Evolutionary conservation across 2,329 filamentous ascomycete genomes (phyloP).

Genomic region (Setomelanomma holmii): DNA sequence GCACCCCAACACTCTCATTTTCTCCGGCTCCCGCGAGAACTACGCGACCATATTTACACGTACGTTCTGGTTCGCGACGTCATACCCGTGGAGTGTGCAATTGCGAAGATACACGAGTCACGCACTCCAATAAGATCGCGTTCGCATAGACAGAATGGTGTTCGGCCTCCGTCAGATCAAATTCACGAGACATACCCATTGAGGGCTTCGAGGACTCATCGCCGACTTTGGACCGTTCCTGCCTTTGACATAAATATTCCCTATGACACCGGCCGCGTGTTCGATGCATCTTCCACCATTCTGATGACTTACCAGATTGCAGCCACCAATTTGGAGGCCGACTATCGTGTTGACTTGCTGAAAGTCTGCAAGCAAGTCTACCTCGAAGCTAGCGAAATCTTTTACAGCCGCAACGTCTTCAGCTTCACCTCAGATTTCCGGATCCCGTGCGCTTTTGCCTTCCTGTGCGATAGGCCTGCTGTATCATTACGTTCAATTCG

Average conservation of each 20-base stretch:
- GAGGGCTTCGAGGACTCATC: constrained; percentile 7
- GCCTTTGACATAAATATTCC: constrained; percentile 22
- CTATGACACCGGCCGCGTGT: constrained; percentile 7
- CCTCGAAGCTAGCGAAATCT: constrained; percentile 26
- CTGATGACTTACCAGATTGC: constrained; percentile 31
- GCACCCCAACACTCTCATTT: constrained; percentile 7
- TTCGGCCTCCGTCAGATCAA: constrained; percentile 2
- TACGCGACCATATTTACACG: constrained; percentile 30
- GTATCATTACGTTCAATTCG: constrained; percentile 18
- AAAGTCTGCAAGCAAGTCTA: constrained; percentile 30
- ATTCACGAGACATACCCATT: constrained; percentile 15
- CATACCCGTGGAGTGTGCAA: constrained; percentile 22
- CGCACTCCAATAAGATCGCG: neutral
- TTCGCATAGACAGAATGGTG: constrained; percentile 3
- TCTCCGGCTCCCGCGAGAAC: constrained; percentile 25
- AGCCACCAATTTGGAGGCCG: neutral
- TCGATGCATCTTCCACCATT: constrained; percentile 14
- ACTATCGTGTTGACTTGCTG: constrained; percentile 17
- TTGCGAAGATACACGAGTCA: constrained; percentile 1
- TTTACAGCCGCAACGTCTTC: constrained; percentile 34
- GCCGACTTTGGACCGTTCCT: constrained; percentile 24
- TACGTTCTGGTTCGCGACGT: constrained; percentile 21
- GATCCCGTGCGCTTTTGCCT: constrained; percentile 31
- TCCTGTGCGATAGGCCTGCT: constrained; percentile 28
- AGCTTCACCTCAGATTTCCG: constrained; percentile 26